Evolutionary conservation across 306 rosid species (phyloP).

Genomic region (Cotoneaster glaucophyllus): DNA sequence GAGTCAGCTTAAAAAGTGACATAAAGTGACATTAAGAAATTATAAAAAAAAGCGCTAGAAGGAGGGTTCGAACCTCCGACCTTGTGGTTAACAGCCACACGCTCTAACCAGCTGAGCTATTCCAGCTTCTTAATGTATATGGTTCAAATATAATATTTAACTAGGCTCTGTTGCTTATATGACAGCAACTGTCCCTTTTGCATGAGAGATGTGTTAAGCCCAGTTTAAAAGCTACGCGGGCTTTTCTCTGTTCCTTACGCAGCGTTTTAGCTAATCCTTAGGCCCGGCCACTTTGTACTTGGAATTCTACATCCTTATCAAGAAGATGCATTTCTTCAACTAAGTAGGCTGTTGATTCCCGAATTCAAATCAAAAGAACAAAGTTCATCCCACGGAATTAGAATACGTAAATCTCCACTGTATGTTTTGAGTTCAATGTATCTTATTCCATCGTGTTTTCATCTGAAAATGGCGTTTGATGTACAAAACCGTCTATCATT

Average conservation of each 20-base stretch:
- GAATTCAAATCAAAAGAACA: not conserved
- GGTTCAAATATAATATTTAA: not conserved
- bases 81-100: constrained; percentile 21
- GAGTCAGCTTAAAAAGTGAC: too few relatives aligned
- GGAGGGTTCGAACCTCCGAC: constrained; percentile 16
- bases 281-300: not conserved
- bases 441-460: not conserved
- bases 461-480: too few relatives aligned
- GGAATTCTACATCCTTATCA: too few relatives aligned
- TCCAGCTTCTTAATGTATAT: not conserved
- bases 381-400: too few relatives aligned
- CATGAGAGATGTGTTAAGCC: not conserved
- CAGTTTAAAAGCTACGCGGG: not conserved
- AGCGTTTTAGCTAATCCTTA: not conserved
- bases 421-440: not conserved
- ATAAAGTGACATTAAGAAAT: not conserved
- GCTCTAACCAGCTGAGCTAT: constrained; percentile 19
- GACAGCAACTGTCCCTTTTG: not conserved
- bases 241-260: not conserved
- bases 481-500: not conserved
- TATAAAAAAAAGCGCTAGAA: not conserved
- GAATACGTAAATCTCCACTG: not conserved
- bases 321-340: too few relatives aligned
- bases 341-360: not conserved
- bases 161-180: not conserved